A percentile compares a stretch with the other conserved stretches of the same genome.
Conservation (phyloP, 2,329 filamentous ascomycete genomes). For the Claviceps spartinae region DNA sequence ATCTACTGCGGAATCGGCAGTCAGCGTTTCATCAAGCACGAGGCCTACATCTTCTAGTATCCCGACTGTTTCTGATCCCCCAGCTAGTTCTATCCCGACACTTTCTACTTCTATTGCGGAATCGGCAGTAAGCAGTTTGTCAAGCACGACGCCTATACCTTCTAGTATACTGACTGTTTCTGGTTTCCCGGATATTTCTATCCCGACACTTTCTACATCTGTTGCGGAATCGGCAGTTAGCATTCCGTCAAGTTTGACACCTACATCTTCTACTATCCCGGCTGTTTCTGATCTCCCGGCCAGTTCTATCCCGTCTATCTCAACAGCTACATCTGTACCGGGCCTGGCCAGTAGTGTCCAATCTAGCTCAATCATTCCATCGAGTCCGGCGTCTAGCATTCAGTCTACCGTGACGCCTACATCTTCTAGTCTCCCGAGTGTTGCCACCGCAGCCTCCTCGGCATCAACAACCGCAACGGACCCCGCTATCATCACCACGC, state of each 20-base stretch:
- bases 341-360: too few relatives aligned
- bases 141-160: background rate
- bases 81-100: background rate
- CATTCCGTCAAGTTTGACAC: background rate
- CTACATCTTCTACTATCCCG: background rate
- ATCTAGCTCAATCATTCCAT: too few relatives aligned
- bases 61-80: background rate
- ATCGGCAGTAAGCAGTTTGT: background rate
- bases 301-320: background rate
- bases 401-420: too few relatives aligned
- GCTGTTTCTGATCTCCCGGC: background rate
- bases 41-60: too few relatives aligned
- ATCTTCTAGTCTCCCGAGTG: background rate
- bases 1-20: background rate
- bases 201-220: background rate
- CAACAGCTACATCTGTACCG: too few relatives aligned
- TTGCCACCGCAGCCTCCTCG: background rate
- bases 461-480: too few relatives aligned
- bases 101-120: background rate
- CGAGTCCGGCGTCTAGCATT: background rate
- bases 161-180: background rate
- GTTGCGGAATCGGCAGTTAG: background rate
- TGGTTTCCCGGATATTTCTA: background rate
- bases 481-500: too few relatives aligned
- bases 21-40: background rate